phyloP scores from a whole-genome alignment of 164 flowering plant genomes.

The Magnolia kwangsiensis region DNA sequence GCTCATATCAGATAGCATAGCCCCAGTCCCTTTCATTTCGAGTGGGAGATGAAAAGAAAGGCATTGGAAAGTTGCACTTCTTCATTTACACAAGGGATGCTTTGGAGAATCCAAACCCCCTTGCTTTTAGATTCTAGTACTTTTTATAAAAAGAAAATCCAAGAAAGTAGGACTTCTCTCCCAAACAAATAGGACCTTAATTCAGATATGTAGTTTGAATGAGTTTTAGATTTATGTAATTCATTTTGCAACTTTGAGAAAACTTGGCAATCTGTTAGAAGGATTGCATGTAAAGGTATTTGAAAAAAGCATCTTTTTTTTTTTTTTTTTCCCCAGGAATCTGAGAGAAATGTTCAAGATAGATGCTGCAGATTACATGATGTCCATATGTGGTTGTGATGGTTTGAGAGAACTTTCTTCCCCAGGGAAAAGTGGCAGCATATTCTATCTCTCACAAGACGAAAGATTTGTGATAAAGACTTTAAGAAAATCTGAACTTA shows the following conservation, averaged over 20 bases:
- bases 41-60: too few relatives aligned
- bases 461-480: constrained; percentile 93
- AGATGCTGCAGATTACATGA: constrained; percentile 98
- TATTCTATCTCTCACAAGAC: constrained; percentile 88
- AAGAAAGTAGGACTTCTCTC: too few relatives aligned
- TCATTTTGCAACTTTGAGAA: not conserved
- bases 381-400: constrained; percentile 96
- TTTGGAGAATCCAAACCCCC: too few relatives aligned
- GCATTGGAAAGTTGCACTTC: too few relatives aligned
- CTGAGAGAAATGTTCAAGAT: constrained; percentile 93
- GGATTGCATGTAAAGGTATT: not conserved
- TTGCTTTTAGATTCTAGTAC: too few relatives aligned
- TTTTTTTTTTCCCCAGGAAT: constrained; percentile 47
- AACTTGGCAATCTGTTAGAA: not conserved
- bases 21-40: too few relatives aligned
- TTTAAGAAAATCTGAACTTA: constrained; percentile 61
- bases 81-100: too few relatives aligned
- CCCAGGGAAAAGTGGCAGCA: constrained; percentile 96
- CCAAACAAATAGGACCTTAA: too few relatives aligned
- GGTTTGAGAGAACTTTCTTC: constrained; percentile 88
- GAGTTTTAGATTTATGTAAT: constrained; percentile 1
- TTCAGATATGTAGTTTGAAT: too few relatives aligned
- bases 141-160: too few relatives aligned
- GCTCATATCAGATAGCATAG: too few relatives aligned
- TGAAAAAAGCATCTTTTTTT: not conserved